Percentiles rank a stretch among this genome's conserved stretches.
These are phyloP conservation scores for Neurospora crassa DNA, from an alignment of 2,329 filamentous ascomycete species.

Conservation along the genomic window DNA sequence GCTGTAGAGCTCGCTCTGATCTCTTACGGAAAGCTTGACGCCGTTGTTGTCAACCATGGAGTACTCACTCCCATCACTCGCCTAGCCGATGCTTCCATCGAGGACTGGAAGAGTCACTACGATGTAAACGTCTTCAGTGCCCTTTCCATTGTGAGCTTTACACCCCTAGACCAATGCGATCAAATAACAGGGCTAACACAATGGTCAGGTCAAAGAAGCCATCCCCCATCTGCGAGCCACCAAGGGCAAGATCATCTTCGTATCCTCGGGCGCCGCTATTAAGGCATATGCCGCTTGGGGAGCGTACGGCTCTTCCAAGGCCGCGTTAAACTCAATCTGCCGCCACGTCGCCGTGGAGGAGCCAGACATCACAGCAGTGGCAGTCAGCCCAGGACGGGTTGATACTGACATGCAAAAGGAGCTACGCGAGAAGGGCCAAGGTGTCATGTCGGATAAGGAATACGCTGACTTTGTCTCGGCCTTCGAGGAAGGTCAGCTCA, in stretches of 20 bases:
- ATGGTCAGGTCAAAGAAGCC: constrained; percentile 54
- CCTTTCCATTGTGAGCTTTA: constrained; percentile 57
- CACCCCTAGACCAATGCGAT: not conserved
- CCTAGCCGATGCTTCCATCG: constrained; percentile 55
- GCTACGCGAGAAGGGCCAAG: constrained; percentile 52
- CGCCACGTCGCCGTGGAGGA: constrained; percentile 68
- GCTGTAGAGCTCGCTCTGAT: constrained; percentile 56
- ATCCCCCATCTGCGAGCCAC: constrained; percentile 58
- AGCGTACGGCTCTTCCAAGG: constrained; percentile 74
- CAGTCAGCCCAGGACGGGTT: constrained; percentile 70
- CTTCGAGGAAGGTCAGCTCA: constrained; percentile 59
- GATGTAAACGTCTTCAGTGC: constrained; percentile 83
- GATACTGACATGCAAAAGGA: constrained; percentile 88
- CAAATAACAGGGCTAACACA: constrained; percentile 19
- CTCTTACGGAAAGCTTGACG: constrained; percentile 66
- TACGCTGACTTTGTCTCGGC: constrained; percentile 61
- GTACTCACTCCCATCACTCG: constrained; percentile 64
- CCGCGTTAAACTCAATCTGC: constrained; percentile 71
- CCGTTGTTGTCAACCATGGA: constrained; percentile 82
- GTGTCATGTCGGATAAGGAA: constrained; percentile 41
- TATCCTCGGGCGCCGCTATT: constrained; percentile 68
- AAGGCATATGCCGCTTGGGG: constrained; percentile 65
- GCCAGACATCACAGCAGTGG: constrained; percentile 60
- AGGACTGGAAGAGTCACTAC: constrained; percentile 68
- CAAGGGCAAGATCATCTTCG: constrained; percentile 64